Evolutionary conservation across 495 filamentous ascomycete species (phyloP), one percentile per base, ranked within the genome.

Genomic region (Aspergillus panamensis): DNA sequence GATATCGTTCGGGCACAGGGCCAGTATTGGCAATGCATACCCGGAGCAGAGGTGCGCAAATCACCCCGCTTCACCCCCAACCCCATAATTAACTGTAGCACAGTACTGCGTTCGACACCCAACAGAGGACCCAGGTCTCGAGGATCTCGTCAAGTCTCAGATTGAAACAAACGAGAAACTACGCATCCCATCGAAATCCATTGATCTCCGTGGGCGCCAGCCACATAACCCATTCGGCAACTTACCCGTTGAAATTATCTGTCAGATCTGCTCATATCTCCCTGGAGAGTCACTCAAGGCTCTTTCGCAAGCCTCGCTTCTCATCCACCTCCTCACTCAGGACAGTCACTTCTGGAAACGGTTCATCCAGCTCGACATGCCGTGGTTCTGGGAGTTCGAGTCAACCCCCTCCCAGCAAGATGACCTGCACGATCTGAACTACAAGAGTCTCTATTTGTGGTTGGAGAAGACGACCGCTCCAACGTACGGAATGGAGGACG

Each of bases 1-100:
- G 63, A 66, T 31, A 25, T 66, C 13, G 7, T 29, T 20, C 57
- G 54, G 12, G 60, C 63, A 10, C 63, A 66, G 19, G 60, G 63
- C 21, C 63, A 59, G 19, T 62, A 62, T 25, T 66, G 63, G 63
- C 60, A 62, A 35, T 62, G 56, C 44, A 60, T 66, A 6, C 60
- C 63, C 9, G 63, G 63, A 5, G 63, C 57, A 10, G 63, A 66
- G 60, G 63, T 57, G 2, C 2, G 25, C 25, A 25, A 25, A 45
- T 40, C 9, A 29, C 12, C 5, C 31, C 21, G 19, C 32, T 17
- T 25, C 16, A 8, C 20, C 17, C 37, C n/a, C 37, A 17, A 45
- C 25, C 33, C 17, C 31, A 4, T 19, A 19, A 50, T 25, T 48
- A 40, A 61, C 32, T 13, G 21, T 52, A n/a, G 13, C 37, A 12